Conservation (phyloP, 2,329 filamentous ascomycete genomes). For the Colletotrichum filicis region DNA sequence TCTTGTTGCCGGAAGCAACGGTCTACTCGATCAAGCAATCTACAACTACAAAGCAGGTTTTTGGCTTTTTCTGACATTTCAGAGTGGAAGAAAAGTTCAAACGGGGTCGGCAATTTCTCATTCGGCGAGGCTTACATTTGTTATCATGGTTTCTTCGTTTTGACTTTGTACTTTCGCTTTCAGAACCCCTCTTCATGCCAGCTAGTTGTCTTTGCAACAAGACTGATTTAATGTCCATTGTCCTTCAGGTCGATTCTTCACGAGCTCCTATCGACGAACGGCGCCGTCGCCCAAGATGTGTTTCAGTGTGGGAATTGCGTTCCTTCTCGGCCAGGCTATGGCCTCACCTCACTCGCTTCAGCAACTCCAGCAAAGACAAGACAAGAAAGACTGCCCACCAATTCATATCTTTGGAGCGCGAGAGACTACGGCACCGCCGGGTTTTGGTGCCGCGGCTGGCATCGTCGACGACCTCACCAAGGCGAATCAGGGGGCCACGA, state of each 20-base stretch:
- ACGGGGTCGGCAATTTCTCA: not conserved
- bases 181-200: not conserved
- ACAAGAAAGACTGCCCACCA: conserved; percentile 45
- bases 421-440: conserved; percentile 60
- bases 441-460: conserved; percentile 61
- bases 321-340: conserved; percentile 24
- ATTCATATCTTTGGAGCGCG: conserved; percentile 60
- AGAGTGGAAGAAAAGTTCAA: not conserved
- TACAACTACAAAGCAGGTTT: not conserved
- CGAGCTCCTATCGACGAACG: not conserved
- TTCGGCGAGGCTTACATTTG: not conserved
- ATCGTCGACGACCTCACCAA: conserved; percentile 61
- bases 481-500: conserved; percentile 60
- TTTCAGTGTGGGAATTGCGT: conserved; percentile 8
- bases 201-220: not conserved
- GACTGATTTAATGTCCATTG: conserved; percentile 10
- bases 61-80: not conserved
- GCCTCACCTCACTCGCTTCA: conserved; percentile 1
- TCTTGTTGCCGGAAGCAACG: conserved; percentile 1
- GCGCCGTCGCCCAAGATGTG: conserved; percentile 18
- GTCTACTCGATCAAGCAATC: not conserved
- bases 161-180: not conserved
- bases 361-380: conserved; percentile 7
- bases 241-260: not conserved
- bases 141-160: not conserved